Percentiles rank a stretch among this genome's conserved stretches.
Conservation (phyloP, 495 filamentous ascomycete species). For the Bacidia gigantensis region DNA sequence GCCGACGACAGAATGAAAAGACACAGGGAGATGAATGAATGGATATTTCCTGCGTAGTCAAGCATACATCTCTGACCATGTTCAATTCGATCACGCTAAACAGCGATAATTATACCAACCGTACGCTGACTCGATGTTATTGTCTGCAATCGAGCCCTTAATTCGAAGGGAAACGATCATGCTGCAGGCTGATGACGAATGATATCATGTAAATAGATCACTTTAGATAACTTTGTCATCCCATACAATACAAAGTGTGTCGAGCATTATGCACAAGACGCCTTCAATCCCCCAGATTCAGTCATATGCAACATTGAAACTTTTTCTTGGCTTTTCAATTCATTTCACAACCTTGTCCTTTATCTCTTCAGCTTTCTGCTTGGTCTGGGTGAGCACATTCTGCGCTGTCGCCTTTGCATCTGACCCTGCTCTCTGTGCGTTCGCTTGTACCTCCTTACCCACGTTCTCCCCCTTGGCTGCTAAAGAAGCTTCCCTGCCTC, state of each 20-base stretch:
- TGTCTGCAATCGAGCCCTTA: background rate
- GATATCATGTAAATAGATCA: background rate
- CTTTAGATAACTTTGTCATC: background rate
- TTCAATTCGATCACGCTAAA: too few species aligned
- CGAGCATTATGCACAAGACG: background rate
- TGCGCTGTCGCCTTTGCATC: slow-evolving; percentile 11
- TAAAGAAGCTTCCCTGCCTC: slow-evolving; percentile 16
- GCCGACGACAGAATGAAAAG: slow-evolving; percentile 1
- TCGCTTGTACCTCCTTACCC: slow-evolving; percentile 7
- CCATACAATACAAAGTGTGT: background rate
- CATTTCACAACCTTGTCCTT: slow-evolving; percentile 16
- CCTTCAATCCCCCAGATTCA: background rate
- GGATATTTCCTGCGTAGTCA: too few species aligned
- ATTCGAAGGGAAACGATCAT: background rate
- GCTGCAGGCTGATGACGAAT: background rate
- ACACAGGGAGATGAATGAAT: too few species aligned
- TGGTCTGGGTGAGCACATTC: slow-evolving; percentile 5
- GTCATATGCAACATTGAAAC: background rate
- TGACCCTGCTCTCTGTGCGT: slow-evolving; percentile 8
- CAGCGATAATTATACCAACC: too few species aligned
- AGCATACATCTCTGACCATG: too few species aligned
- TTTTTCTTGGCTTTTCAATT: too few species aligned
- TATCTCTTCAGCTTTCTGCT: slow-evolving; percentile 10
- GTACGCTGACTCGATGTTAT: background rate
- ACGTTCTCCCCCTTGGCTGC: slow-evolving; percentile 14